A percentile compares a stretch with the other conserved stretches of the same genome.
phyloP scores from a whole-genome alignment of 805 yeast species.

The Barnettozyma sucrosica region DNA sequence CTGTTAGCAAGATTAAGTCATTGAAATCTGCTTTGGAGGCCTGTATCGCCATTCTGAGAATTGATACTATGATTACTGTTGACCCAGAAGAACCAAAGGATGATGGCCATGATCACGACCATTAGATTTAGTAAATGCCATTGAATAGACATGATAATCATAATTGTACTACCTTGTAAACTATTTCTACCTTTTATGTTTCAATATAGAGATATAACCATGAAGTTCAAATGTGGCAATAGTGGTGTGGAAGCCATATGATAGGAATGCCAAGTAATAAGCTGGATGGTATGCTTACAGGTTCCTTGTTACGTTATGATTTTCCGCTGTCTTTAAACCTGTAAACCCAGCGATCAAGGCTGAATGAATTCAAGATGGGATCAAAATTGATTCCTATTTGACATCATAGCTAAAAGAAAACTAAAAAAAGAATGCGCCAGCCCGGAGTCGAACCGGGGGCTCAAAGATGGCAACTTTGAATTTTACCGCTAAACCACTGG shows the following conservation, averaged over 20 bases:
- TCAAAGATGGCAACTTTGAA: constrained; percentile 52
- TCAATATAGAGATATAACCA: too few species aligned
- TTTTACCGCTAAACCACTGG: constrained; percentile 53
- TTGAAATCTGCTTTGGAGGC: constrained; percentile 97
- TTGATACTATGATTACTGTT: constrained; percentile 96
- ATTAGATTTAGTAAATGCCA: constrained; percentile 5
- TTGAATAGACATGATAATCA: background rate
- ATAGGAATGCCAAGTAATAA: too few species aligned
- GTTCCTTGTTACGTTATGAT: too few species aligned
- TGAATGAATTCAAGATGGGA: too few species aligned
- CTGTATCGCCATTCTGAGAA: constrained; percentile 93
- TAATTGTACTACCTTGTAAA: background rate
- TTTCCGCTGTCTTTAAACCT: too few species aligned
- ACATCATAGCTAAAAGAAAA: too few species aligned
- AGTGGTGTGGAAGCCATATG: too few species aligned
- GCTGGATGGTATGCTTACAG: too few species aligned
- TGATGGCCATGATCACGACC: constrained; percentile 78
- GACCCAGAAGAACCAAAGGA: constrained; percentile 93
- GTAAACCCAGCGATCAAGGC: too few species aligned
- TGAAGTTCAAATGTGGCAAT: too few species aligned
- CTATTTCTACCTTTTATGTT: too few species aligned
- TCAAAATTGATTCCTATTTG: too few species aligned
- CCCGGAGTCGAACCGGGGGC: constrained; percentile 60
- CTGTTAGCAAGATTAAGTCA: constrained; percentile 86
- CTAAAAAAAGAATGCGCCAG: constrained; percentile 38